phyloP scores from a whole-genome alignment of 192 early-diverging fungal genomes.

The Linnemannia schmuckeri region DNA sequence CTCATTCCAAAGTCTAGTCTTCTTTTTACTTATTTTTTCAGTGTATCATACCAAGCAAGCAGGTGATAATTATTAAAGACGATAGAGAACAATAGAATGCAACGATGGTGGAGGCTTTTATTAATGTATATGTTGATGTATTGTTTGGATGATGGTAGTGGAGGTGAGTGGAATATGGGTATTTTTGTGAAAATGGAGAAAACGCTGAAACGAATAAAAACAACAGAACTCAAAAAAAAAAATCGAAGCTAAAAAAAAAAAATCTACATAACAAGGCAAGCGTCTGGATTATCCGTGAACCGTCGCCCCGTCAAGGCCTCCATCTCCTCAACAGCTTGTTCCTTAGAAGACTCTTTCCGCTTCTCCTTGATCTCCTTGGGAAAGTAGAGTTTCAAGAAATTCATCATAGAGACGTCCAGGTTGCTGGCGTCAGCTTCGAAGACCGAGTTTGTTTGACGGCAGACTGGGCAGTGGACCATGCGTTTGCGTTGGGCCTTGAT shows the following conservation, averaged over 20 bases:
- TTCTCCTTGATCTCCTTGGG: slow-evolving; percentile 83
- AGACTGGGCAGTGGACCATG: slow-evolving; percentile 81
- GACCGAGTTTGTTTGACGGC: slow-evolving; percentile 73
- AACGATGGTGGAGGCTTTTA: neutral
- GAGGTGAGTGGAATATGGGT: neutral
- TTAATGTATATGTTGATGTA: neutral
- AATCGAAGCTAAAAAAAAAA: neutral
- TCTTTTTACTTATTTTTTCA: neutral
- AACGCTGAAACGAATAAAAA: neutral
- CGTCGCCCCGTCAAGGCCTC: slow-evolving; percentile 65
- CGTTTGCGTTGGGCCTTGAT: slow-evolving; percentile 77
- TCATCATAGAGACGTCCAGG: slow-evolving; percentile 74
- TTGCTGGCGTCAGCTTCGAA: slow-evolving; percentile 69
- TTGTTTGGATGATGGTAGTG: neutral
- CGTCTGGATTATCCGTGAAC: slow-evolving; percentile 21
- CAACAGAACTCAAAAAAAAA: too few species aligned
- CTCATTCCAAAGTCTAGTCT: neutral
- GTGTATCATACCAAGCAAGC: neutral
- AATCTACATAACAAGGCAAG: slow-evolving; percentile 48
- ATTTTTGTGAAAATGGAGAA: neutral
- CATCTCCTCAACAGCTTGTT: slow-evolving; percentile 76
- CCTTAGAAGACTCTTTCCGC: slow-evolving; percentile 71
- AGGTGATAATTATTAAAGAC: neutral
- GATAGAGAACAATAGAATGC: neutral
- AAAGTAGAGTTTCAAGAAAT: slow-evolving; percentile 84